Evolutionary conservation across 2,329 filamentous ascomycete genomes (phyloP).

Genomic region (Purpureocillium lavendulum): DNA sequence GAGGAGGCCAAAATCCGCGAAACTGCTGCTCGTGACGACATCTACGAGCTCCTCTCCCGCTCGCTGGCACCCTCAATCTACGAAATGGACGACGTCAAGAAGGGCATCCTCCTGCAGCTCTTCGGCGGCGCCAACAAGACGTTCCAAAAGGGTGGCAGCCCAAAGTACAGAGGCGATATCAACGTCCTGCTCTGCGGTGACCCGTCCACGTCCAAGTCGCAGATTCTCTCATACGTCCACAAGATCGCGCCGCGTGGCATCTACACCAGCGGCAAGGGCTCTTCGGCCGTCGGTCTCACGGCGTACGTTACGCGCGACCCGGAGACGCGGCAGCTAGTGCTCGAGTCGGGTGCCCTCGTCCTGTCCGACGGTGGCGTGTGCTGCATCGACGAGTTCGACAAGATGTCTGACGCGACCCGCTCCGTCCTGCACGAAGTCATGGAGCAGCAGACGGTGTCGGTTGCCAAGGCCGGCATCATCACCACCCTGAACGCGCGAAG

Average conservation of each 20-base stretch:
- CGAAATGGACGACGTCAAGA: constrained; percentile 98
- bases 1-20: constrained; percentile 83
- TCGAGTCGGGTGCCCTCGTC: constrained; percentile 72
- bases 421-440: constrained; percentile 83
- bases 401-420: constrained; percentile 72
- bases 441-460: constrained; percentile 80
- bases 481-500: constrained; percentile 95
- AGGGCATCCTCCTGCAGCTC: constrained; percentile 90
- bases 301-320: constrained; percentile 76
- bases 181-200: constrained; percentile 96
- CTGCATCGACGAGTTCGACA: constrained; percentile 81
- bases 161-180: constrained; percentile 94
- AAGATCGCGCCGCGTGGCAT: constrained; percentile 89
- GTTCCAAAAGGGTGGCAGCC: constrained; percentile 92
- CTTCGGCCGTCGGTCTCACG: constrained; percentile 72
- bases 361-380: constrained; percentile 75
- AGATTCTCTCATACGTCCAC: constrained; percentile 89
- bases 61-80: constrained; percentile 93
- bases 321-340: constrained; percentile 69
- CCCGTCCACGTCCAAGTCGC: constrained; percentile 92
- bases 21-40: constrained; percentile 70
- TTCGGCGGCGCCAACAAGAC: constrained; percentile 98
- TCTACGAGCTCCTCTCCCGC: constrained; percentile 86
- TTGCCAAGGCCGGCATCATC: constrained; percentile 88
- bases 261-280: constrained; percentile 75